Evolutionary conservation across 805 yeast genomes (phyloP).

Genomic region (Starmerella riodocensis): DNA sequence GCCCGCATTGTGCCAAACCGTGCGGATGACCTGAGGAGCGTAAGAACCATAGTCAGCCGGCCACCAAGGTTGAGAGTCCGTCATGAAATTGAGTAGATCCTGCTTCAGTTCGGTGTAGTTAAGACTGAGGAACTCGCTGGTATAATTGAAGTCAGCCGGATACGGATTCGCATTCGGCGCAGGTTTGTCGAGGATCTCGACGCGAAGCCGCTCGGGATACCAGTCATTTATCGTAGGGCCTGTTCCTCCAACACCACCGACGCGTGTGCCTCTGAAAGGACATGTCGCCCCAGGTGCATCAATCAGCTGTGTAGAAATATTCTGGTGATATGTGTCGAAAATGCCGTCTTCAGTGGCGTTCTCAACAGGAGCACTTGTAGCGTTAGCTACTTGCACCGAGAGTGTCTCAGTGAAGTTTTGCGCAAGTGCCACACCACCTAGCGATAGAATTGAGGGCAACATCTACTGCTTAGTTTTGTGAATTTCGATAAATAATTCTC

Average conservation of each 20-base stretch:
- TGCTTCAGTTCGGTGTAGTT: slow-evolving; percentile 13
- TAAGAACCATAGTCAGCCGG: slow-evolving; percentile 19
- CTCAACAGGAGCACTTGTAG: slow-evolving; percentile 4
- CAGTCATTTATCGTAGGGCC: slow-evolving; percentile 13
- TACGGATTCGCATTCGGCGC: slow-evolving; percentile 11
- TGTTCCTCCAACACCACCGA: slow-evolving; percentile 14
- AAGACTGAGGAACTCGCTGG: slow-evolving; percentile 10
- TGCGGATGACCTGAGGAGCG: slow-evolving; percentile 18
- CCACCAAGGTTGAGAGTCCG: slow-evolving; percentile 17
- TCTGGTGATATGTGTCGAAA: slow-evolving; percentile 4
- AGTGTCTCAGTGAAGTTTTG: slow-evolving; percentile 3
- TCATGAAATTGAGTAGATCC: slow-evolving; percentile 12
- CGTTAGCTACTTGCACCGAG: not conserved
- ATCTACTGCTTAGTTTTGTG: not conserved
- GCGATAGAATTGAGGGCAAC: not conserved
- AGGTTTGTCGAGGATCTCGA: slow-evolving; percentile 14
- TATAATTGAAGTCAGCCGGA: slow-evolving; percentile 10
- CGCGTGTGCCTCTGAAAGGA: slow-evolving; percentile 16
- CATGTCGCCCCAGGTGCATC: slow-evolving; percentile 8
- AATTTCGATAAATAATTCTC: too few species aligned
- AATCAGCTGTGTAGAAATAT: slow-evolving; percentile 5
- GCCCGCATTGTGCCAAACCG: slow-evolving; percentile 18
- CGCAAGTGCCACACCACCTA: not conserved
- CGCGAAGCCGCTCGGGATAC: slow-evolving; percentile 15
- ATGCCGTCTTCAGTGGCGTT: slow-evolving; percentile 1